Evolutionary conservation across 1,139 yeast species (phyloP).

Genomic region (Wickerhamomyces sp.): DNA sequence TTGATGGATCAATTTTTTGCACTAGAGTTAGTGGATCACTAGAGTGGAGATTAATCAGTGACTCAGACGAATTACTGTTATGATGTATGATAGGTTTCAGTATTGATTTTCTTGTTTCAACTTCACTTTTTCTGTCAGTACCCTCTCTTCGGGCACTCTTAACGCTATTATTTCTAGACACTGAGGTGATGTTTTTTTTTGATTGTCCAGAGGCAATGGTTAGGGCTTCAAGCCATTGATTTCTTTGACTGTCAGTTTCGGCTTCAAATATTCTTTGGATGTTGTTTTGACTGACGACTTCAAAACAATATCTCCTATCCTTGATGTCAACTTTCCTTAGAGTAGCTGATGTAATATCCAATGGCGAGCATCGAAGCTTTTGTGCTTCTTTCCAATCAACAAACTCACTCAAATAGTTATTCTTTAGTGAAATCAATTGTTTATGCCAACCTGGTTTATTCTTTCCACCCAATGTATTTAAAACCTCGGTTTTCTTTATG

Average conservation of each 20-base stretch:
- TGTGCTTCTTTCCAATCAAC: constrained; percentile 79
- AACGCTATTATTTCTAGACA: not conserved
- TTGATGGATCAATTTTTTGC: constrained; percentile 48
- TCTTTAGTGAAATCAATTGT: constrained; percentile 76
- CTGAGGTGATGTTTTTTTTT: not conserved
- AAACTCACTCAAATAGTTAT: constrained; percentile 66
- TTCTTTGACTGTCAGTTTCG: constrained; percentile 61
- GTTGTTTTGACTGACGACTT: constrained; percentile 67
- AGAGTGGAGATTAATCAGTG: not conserved
- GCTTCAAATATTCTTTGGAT: constrained; percentile 77
- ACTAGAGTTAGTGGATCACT: constrained; percentile 35
- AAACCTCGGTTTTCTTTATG: constrained; percentile 46
- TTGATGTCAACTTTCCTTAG: constrained; percentile 46
- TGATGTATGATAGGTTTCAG: constrained; percentile 2
- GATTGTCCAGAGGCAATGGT: constrained; percentile 11
- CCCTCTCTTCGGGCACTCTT: no score
- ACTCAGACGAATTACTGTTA: not conserved
- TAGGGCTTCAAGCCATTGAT: constrained; percentile 60
- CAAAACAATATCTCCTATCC: constrained; percentile 60
- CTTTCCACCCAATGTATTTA: constrained; percentile 68
- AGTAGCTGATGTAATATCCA: constrained; percentile 68
- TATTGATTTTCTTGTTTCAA: not conserved
- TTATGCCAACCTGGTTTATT: constrained; percentile 87
- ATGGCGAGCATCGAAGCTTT: constrained; percentile 61
- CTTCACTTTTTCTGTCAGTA: not conserved